Evolutionary conservation across 768 basidiomycete genomes (phyloP).

Genomic region (Fistulinella prunicolor): DNA sequence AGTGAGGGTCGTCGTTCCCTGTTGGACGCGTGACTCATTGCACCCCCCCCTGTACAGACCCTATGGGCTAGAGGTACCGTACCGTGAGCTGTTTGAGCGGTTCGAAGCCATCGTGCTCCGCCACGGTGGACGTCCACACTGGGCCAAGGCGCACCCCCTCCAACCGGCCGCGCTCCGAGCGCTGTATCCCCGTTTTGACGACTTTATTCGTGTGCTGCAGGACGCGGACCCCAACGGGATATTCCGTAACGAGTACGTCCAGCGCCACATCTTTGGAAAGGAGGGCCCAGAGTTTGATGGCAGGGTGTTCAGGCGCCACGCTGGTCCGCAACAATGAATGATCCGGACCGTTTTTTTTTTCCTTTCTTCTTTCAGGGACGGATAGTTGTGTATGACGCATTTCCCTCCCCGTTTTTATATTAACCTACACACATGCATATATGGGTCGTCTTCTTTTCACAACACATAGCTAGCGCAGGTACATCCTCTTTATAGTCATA

Average conservation of each 20-base stretch:
- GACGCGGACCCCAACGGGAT: conserved; percentile 71
- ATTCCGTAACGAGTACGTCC: conserved; percentile 87
- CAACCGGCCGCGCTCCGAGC: conserved; percentile 57
- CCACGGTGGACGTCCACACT: conserved; percentile 86
- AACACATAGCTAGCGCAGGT: conserved; percentile 8
- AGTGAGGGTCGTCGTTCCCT: conserved; percentile 49
- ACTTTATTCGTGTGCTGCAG: conserved; percentile 65
- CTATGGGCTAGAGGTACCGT: conserved; percentile 80
- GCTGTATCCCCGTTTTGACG: conserved; percentile 80
- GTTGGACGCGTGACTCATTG: neutral
- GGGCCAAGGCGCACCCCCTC: conserved; percentile 89
- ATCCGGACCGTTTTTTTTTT: neutral
- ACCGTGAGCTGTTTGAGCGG: conserved; percentile 68
- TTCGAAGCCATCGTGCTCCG: conserved; percentile 71
- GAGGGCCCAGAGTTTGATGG: conserved; percentile 37
- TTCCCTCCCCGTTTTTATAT: neutral
- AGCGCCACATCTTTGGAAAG: conserved; percentile 79
- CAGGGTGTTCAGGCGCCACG: conserved; percentile 45
- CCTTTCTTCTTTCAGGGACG: conserved; percentile 5
- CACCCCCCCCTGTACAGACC: conserved; percentile 61
- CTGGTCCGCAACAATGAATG: conserved; percentile 10
- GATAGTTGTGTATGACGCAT: neutral
- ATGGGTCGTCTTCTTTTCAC: neutral
- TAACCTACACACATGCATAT: conserved; percentile 4
- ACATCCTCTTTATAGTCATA: conserved; percentile 5